Base-by-base conservation (phyloP, 306 rosid species). In the Elaeagnus macrophylla region DNA sequence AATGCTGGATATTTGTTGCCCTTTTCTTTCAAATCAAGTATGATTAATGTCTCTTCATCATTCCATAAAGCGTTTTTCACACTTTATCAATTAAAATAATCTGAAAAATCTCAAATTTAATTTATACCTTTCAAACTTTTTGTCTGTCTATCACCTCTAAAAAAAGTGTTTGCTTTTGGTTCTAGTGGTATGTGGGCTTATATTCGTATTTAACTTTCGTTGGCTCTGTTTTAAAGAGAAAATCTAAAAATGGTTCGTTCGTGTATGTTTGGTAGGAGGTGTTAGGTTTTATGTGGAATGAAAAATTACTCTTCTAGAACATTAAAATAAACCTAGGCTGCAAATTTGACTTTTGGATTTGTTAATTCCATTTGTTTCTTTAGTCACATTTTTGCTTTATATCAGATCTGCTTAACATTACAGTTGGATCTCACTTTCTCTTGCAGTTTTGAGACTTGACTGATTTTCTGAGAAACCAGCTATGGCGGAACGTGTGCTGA, bases 401-500 rank as follows among this genome's bases (percentile, higher is more conserved):
- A 37, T 61, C 49, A 56, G 80, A 76, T 70, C 77, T 66, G 69
- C 19, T 62, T 12, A 39, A 16, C n/a, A 25, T 5, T 51, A 39
- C 8, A 15, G 38, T 12, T 48, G 4, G 25, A n/a, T 44, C 36
- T 54, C 8, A 54, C 41, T 8, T 20, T 59, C 12, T 70, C 55
- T 65, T 50, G 80, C 58, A 45, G 49, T 71, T 68, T 66, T 54
- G 61, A 73, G 48, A 25, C 32, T 62, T 56, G 48, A 49, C 61
- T 68, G 37, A 45, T 50, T 46, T 7, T 43, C 54, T 40, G 60
- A 66, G 53, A 16, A 64, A 20, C 46, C 40, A 66, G 47, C 47
- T 62, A 93, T 93, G 99, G 83, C 84, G 7, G 69, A 76, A 8
- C 83, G 82, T 49, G 81, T 50, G 39, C 61, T 93, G 77, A 88